Conservation (phyloP, 768 basidiomycete genomes). For the Coprinellus micaceus region DNA sequence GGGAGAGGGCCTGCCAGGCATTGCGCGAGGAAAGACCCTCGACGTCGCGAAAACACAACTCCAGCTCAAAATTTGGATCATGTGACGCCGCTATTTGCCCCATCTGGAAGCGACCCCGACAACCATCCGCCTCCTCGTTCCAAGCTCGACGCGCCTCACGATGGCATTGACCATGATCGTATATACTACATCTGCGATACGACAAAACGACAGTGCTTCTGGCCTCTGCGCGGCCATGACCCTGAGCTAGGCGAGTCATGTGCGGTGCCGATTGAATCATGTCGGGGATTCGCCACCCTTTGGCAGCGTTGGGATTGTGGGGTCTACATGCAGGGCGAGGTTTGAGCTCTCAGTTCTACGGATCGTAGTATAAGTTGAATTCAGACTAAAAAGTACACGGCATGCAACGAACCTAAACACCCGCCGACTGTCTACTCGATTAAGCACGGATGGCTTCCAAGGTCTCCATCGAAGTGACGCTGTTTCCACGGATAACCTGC, state of each 20-base stretch:
- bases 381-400: background rate
- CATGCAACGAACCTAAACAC: background rate
- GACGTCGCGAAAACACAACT: conserved; percentile 2
- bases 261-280: no score
- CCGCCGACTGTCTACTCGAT: background rate
- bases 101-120: background rate
- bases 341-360: no score
- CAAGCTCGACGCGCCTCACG: background rate
- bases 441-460: conserved; percentile 54
- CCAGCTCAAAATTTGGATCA: conserved; percentile 6
- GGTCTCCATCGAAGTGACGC: conserved; percentile 93
- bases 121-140: background rate
- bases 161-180: no score
- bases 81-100: conserved; percentile 4
- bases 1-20: conserved; percentile 6
- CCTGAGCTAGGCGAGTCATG: no score
- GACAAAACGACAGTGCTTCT: no score
- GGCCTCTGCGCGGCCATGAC: no score
- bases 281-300: background rate
- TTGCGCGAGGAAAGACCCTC: background rate
- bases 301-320: no score
- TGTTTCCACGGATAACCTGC: conserved; percentile 95
- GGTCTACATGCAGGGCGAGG: no score
- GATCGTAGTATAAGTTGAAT: background rate
- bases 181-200: no score